Evolutionary conservation across 768 basidiomycete genomes (phyloP), one percentile per base, ranked within the genome.

Genomic region (Tricholoma sp.): DNA sequence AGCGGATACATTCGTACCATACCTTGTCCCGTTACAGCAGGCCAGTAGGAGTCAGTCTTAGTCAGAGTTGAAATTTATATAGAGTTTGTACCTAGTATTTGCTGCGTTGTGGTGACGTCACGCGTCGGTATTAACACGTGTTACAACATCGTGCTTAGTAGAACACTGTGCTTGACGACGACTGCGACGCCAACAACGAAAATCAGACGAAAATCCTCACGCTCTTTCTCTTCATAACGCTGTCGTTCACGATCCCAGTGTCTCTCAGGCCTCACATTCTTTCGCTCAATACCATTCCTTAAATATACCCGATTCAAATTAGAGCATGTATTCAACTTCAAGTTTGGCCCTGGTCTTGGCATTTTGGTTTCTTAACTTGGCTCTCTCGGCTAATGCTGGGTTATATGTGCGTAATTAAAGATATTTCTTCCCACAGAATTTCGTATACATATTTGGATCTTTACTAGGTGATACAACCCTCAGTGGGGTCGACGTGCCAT

Each of bases 401-500:
- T 59, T 80, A 48, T 80, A 66, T 58, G 79, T 80, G 65, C 54
- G 77, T 72, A 17, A 47, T 24, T 8, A 24, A 24, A 2, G 24
- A 2, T 24, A 32, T 15, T 53, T 17, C 31, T 53, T 1, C 33
- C 12, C 4, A 11, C 37, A 28, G 8, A 24, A 11, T 9, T 3
- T 32, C 13, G 18, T 51, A 24, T 8, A 32, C 18, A 54, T 18
- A 10, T 8, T 5, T 3, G 45, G 24, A 2, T 15, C n/a, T 7
- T 18, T 24, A 24, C 4, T 54, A 85, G 83, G 73, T 85, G 36
- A 74, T 77, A 34, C 59, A 72, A 52, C 84, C 87, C 31, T 59
- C 68, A 10, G 59, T 65, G 53, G 60, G 71, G 51, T 71, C 77
- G 10, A 71, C 69, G 20, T 88, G 84, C 65, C 70, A 71, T 37